phyloP scores from a whole-genome alignment of 805 yeast species.

The Lachancea fermentati region DNA sequence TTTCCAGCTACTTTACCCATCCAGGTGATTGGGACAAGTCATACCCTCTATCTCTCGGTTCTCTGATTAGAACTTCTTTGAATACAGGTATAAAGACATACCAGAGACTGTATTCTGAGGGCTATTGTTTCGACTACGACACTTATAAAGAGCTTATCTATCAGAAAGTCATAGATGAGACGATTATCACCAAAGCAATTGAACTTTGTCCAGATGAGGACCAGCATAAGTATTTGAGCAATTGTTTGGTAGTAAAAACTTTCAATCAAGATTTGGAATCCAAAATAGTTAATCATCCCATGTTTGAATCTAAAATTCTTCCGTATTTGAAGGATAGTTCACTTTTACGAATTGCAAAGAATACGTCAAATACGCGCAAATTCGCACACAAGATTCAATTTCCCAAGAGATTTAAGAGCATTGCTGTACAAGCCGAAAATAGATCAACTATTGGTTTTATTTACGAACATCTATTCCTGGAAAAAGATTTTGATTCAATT shows the following conservation, averaged over 20 bases:
- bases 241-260: conserved; percentile 16
- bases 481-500: conserved; percentile 16
- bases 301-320: conserved; percentile 13
- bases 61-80: conserved; percentile 23
- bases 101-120: conserved; percentile 20
- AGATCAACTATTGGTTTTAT: conserved; percentile 20
- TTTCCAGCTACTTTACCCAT: conserved; percentile 20
- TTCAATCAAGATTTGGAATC: conserved; percentile 12
- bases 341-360: conserved; percentile 19
- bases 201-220: conserved; percentile 17
- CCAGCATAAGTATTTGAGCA: conserved; percentile 19
- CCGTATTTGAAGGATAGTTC: conserved; percentile 24
- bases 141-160: conserved; percentile 26
- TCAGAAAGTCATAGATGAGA: conserved; percentile 14
- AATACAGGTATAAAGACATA: conserved; percentile 25
- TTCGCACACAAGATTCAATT: conserved; percentile 21
- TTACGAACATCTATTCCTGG: conserved; percentile 18
- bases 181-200: conserved; percentile 16
- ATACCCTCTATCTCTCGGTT: conserved; percentile 27
- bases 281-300: conserved; percentile 14
- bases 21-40: conserved; percentile 33
- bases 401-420: conserved; percentile 25
- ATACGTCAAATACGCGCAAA: conserved; percentile 8
- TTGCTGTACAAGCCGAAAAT: conserved; percentile 27
- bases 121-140: conserved; percentile 30